phyloP scores from a whole-genome alignment of 257 asterid species.

The Solanum infundibuliforme region DNA sequence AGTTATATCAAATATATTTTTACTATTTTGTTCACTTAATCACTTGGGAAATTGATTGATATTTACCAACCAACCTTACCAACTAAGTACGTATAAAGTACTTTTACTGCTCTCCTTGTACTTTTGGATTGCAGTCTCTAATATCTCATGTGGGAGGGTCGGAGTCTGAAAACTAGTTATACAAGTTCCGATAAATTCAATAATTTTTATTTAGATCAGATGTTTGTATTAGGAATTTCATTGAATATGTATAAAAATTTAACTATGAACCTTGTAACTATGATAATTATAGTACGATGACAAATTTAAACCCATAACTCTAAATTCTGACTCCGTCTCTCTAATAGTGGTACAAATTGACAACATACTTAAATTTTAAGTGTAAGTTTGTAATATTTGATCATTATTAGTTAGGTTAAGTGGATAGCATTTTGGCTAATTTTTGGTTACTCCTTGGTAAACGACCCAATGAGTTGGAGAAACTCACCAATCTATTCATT shows the following conservation, averaged over 20 bases:
- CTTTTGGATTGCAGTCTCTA: background rate
- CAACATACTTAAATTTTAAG: background rate
- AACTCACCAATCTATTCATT: background rate
- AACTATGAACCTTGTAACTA: background rate
- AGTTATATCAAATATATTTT: background rate
- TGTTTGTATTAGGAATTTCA: too few relatives aligned
- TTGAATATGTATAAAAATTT: background rate
- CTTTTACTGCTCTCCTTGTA: background rate
- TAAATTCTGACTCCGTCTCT: background rate
- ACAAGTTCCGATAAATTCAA: too few relatives aligned
- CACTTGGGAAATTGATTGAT: background rate
- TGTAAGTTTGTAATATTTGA: background rate
- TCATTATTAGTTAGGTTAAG: background rate
- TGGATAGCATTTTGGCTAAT: background rate
- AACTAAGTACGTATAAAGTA: background rate
- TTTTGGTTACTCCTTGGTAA: background rate
- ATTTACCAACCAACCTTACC: background rate
- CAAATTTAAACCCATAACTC: too few relatives aligned
- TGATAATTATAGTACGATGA: background rate
- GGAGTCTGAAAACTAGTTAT: background rate
- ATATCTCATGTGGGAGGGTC: background rate
- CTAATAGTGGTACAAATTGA: background rate
- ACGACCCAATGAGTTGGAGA: background rate
- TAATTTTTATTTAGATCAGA: too few relatives aligned
- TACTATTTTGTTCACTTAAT: background rate